Percentiles rank a stretch among this genome's conserved stretches.
phyloP scores from a whole-genome alignment of 1,284 basidiomycete species.

The Cutaneotrichosporon curvatum region DNA sequence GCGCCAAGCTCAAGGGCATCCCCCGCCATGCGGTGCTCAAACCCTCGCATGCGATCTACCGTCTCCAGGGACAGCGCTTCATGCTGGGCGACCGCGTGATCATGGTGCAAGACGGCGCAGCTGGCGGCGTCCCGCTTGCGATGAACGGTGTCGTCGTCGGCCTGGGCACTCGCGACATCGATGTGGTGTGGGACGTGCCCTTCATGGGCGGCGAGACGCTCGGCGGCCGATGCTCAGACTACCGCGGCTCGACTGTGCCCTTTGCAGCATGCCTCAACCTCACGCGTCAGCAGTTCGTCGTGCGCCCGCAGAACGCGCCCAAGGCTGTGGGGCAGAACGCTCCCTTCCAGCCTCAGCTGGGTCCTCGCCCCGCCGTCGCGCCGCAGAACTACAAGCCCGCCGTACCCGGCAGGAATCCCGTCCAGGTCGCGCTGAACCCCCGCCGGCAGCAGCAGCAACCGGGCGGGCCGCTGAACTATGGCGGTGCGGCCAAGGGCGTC shows the following conservation, averaged over 20 bases:
- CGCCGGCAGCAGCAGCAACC: conserved; percentile 9
- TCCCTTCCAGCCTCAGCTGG: conserved; percentile 61
- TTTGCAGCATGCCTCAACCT: conserved; percentile 81
- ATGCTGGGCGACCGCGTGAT: conserved; percentile 88
- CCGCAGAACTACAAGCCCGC: conserved; percentile 58
- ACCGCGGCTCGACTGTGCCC: conserved; percentile 76
- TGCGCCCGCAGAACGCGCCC: conserved; percentile 49
- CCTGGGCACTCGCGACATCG: conserved; percentile 75
- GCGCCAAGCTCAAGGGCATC: conserved; percentile 80
- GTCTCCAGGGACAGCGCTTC: conserved; percentile 86
- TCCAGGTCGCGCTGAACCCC: conserved; percentile 60
- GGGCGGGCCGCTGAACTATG: conserved; percentile 27
- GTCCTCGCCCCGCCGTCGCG: conserved; percentile 58
- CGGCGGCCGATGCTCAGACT: conserved; percentile 81
- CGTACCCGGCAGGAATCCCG: conserved; percentile 29
- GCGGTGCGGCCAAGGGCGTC: conserved; percentile 40
- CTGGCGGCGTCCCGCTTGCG: conserved; percentile 81
- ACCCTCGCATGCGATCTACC: conserved; percentile 81
- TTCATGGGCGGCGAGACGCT: conserved; percentile 90
- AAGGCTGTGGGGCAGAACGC: conserved; percentile 36
- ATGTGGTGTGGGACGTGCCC: conserved; percentile 92
- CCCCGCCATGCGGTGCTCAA: conserved; percentile 93
- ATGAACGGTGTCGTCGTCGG: conserved; percentile 93
- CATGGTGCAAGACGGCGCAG: conserved; percentile 79
- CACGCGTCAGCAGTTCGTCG: conserved; percentile 69